Conservation (phyloP, 2,329 filamentous ascomycete genomes). For the Arthroderma sp. region DNA sequence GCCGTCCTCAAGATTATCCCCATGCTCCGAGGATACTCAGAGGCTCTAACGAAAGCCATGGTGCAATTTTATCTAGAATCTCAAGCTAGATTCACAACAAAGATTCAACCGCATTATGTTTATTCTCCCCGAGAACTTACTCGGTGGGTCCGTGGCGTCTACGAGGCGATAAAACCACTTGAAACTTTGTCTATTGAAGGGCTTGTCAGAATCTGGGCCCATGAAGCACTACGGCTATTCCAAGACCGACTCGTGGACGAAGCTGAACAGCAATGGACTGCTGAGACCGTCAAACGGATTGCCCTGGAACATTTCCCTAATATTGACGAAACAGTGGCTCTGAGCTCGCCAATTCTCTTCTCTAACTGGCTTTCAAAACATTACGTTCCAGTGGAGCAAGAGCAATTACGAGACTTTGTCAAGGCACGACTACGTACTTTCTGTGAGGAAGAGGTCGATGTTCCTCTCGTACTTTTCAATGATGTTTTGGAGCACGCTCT, state of each 20-base stretch:
- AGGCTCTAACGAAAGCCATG: constrained; percentile 92
- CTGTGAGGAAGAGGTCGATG: constrained; percentile 98
- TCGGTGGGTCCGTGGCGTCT: constrained; percentile 92
- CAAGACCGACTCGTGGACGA: constrained; percentile 92
- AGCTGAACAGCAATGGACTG: constrained; percentile 90
- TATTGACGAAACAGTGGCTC: constrained; percentile 79
- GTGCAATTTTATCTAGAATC: constrained; percentile 93
- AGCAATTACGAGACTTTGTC: constrained; percentile 90
- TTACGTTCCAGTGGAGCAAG: constrained; percentile 90
- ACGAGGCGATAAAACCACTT: constrained; percentile 88
- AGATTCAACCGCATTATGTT: constrained; percentile 97
- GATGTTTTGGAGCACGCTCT: constrained; percentile 96
- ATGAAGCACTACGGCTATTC: constrained; percentile 91
- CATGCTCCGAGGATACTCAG: constrained; percentile 84
- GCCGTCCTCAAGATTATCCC: constrained; percentile 96
- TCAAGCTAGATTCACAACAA: constrained; percentile 83
- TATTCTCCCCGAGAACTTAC: constrained; percentile 98
- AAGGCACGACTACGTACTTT: constrained; percentile 95
- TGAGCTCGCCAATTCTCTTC: constrained; percentile 89
- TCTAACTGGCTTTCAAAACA: constrained; percentile 99
- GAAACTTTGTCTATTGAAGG: constrained; percentile 82
- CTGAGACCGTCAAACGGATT: constrained; percentile 73
- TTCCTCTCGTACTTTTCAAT: constrained; percentile 97
- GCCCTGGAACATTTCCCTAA: constrained; percentile 87
- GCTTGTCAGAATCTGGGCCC: constrained; percentile 91